Percentiles rank a stretch among this genome's conserved stretches.
Conservation (phyloP, 345 rosid genomes). For the Citrus reticulata region DNA sequence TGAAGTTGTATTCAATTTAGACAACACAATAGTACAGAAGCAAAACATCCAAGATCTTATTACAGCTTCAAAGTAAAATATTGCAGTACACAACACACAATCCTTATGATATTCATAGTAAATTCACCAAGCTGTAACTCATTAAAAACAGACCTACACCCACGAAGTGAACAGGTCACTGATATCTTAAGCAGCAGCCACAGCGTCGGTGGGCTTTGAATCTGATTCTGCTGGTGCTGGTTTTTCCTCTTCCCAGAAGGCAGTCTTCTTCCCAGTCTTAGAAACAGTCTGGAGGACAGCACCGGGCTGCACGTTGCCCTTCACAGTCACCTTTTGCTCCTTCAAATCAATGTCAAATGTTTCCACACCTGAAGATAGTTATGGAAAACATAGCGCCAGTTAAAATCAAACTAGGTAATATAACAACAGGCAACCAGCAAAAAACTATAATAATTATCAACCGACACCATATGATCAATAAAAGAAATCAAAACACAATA, state of each 20-base stretch:
- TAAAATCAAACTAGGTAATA: background rate
- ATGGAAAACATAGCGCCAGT: background rate
- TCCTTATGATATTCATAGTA: constrained; percentile 5
- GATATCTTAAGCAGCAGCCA: constrained; percentile 28
- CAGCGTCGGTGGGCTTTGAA: constrained; percentile 30
- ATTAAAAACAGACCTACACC: background rate
- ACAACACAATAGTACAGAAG: background rate
- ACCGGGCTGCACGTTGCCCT: constrained; percentile 74
- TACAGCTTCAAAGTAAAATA: background rate
- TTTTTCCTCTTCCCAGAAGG: constrained; percentile 71
- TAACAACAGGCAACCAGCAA: background rate
- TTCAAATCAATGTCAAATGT: constrained; percentile 66
- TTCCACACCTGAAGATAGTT: constrained; percentile 58
- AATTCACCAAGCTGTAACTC: constrained; percentile 1
- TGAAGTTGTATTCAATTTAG: background rate
- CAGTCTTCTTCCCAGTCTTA: constrained; percentile 76
- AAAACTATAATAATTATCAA: background rate
- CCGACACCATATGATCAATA: background rate
- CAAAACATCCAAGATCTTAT: constrained; percentile 8
- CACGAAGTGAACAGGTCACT: background rate
- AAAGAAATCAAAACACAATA: background rate
- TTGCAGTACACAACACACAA: background rate
- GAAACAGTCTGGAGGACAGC: constrained; percentile 80
- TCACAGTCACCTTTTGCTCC: constrained; percentile 84
- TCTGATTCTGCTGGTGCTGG: constrained; percentile 33